phyloP scores from a whole-genome alignment of 106 monocot genomes.

The Agapanthus africanus region DNA sequence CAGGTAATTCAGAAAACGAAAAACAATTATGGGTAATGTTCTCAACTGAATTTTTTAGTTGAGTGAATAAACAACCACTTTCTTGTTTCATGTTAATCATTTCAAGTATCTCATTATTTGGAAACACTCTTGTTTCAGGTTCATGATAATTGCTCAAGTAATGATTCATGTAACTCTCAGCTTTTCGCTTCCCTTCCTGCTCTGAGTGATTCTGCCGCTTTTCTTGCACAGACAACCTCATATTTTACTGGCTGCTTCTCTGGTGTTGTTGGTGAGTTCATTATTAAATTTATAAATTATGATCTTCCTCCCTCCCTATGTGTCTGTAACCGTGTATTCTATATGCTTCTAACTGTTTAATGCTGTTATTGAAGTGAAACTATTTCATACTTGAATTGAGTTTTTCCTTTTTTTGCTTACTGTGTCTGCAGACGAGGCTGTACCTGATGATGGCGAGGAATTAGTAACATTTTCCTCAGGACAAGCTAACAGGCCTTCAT shows the following conservation, averaged over 20 bases:
- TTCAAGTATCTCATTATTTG: neutral
- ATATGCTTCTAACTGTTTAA: neutral
- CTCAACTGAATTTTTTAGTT: too few relatives aligned
- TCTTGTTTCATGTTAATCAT: neutral
- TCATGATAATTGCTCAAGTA: conserved; percentile 23
- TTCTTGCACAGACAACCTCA: conserved; percentile 62
- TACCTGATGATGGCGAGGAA: conserved; percentile 31
- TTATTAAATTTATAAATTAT: too few relatives aligned
- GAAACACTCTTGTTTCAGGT: conserved; percentile 25
- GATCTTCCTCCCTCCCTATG: neutral
- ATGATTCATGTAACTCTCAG: conserved; percentile 26
- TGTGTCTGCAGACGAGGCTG: conserved; percentile 16
- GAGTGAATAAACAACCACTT: too few relatives aligned
- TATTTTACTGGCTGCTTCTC: conserved; percentile 66
- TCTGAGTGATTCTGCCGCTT: conserved; percentile 65
- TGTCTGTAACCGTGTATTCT: neutral
- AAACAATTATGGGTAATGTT: too few relatives aligned
- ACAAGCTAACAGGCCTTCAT: conserved; percentile 13
- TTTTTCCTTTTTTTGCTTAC: neutral
- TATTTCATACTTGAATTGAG: neutral
- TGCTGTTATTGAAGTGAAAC: neutral
- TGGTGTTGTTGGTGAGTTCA: conserved; percentile 35
- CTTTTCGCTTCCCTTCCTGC: conserved; percentile 56
- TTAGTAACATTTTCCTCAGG: conserved; percentile 23
- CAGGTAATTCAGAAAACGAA: too few relatives aligned